Percentiles rank a stretch among this genome's conserved stretches.
Conservation (phyloP, 768 basidiomycete species). For the Wakefieldia striispora region DNA sequence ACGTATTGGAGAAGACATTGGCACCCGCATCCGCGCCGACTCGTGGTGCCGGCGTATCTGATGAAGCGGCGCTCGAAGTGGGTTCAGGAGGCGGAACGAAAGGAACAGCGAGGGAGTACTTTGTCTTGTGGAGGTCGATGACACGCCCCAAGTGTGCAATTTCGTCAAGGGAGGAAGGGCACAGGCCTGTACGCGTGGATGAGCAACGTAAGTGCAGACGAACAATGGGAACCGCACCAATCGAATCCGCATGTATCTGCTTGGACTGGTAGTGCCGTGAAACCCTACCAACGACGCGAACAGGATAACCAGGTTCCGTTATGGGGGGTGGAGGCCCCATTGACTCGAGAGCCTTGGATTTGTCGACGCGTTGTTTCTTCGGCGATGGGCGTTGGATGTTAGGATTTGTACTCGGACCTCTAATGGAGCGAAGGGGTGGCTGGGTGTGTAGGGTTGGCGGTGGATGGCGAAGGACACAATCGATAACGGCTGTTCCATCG, state of each 20-base stretch:
- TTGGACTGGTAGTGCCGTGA: conserved; percentile 39
- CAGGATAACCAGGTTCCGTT: conserved; percentile 44
- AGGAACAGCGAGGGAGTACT: conserved; percentile 45
- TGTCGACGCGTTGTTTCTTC: conserved; percentile 17
- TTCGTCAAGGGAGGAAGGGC: conserved; percentile 56
- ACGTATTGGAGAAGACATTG: conserved; percentile 10
- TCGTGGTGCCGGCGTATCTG: neutral
- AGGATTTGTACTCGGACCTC: conserved; percentile 3
- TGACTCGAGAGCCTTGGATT: neutral
- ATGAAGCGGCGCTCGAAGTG: conserved; percentile 4
- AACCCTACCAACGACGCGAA: conserved; percentile 49
- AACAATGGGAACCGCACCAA: conserved; percentile 41
- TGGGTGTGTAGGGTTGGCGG: conserved; percentile 25
- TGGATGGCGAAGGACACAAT: conserved; percentile 52
- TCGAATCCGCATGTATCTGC: conserved; percentile 45
- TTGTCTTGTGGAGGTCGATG: conserved; percentile 47
- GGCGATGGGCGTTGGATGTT: conserved; percentile 2
- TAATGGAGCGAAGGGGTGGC: conserved; percentile 5
- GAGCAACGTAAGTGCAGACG: neutral
- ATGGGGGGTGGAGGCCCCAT: conserved; percentile 34
- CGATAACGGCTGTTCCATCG: conserved; percentile 72
- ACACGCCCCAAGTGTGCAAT: conserved; percentile 55
- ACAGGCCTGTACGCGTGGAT: conserved; percentile 35
- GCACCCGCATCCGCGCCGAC: neutral
- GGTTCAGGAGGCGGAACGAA: conserved; percentile 42